These are phyloP conservation scores for Fomitopsis schrenkii DNA, from an alignment of 1,284 basidiomycete species.

Conservation along the genomic window DNA sequence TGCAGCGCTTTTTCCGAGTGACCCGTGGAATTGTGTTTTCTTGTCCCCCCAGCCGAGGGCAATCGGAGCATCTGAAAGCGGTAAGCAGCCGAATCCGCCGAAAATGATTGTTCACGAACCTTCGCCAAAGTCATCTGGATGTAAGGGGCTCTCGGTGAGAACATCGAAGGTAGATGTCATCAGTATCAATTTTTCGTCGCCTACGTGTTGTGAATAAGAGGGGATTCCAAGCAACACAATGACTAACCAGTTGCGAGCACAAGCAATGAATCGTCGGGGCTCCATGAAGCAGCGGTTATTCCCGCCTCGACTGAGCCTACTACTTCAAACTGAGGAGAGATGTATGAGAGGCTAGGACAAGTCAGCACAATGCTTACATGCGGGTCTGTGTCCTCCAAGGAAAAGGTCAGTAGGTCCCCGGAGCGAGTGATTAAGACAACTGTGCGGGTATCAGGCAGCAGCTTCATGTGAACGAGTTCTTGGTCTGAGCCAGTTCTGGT, in stretches of 20 bases:
- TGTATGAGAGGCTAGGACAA: neutral
- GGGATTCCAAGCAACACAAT: too few relatives aligned
- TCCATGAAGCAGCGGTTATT: slow-evolving; percentile 83
- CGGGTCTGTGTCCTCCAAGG: slow-evolving; percentile 50
- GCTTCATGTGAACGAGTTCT: slow-evolving; percentile 59
- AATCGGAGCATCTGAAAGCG: slow-evolving; percentile 72
- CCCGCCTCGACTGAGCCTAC: slow-evolving; percentile 87
- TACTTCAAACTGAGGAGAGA: slow-evolving; percentile 56
- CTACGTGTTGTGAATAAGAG: slow-evolving; percentile 32
- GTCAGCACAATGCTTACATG: slow-evolving; percentile 29
- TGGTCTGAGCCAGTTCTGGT: slow-evolving; percentile 11
- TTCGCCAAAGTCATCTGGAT: slow-evolving; percentile 81
- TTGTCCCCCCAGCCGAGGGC: slow-evolving; percentile 99
- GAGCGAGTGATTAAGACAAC: slow-evolving; percentile 64
- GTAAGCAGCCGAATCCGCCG: neutral
- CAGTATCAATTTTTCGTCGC: slow-evolving; percentile 77
- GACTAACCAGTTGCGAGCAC: slow-evolving; percentile 69
- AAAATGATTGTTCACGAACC: slow-evolving; percentile 37
- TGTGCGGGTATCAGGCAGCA: slow-evolving; percentile 62
- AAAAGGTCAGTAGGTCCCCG: slow-evolving; percentile 75
- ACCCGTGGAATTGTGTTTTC: slow-evolving; percentile 97
- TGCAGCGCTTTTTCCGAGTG: slow-evolving; percentile 86
- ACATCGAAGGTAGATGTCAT: slow-evolving; percentile 92
- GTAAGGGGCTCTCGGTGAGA: slow-evolving; percentile 73
- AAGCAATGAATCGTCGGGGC: slow-evolving; percentile 86